Conservation (phyloP, 1,284 basidiomycete species). For the Rugosomyces carneus region DNA sequence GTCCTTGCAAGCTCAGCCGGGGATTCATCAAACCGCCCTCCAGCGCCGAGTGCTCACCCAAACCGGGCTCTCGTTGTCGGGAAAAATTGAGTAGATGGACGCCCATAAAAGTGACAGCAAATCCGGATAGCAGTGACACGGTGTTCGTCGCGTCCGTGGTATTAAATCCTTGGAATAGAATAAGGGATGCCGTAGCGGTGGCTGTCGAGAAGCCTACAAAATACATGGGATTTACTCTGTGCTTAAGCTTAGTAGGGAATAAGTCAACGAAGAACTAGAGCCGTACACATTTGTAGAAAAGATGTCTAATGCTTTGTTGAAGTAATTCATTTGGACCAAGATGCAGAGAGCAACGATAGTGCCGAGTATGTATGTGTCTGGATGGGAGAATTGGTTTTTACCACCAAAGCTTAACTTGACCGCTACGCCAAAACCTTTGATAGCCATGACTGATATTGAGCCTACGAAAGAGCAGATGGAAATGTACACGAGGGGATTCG, state of each 20-base stretch:
- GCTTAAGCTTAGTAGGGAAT: not conserved
- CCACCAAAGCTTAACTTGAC: conserved; percentile 93
- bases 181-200: conserved; percentile 91
- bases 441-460: conserved; percentile 87
- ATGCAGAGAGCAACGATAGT: conserved; percentile 85
- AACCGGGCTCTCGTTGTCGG: conserved; percentile 51
- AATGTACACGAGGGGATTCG: conserved; percentile 89
- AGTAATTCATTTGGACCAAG: conserved; percentile 96
- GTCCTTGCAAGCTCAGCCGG: conserved; percentile 61
- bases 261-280: not conserved
- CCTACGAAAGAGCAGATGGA: conserved; percentile 90
- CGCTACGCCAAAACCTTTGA: conserved; percentile 95
- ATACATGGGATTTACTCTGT: conserved; percentile 95
- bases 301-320: conserved; percentile 96
- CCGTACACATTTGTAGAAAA: conserved; percentile 97
- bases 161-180: conserved; percentile 97
- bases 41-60: conserved; percentile 48
- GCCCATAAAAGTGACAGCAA: conserved; percentile 87
- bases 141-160: conserved; percentile 80
- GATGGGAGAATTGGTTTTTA: conserved; percentile 93
- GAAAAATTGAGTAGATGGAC: conserved; percentile 89
- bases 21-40: conserved; percentile 78
- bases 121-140: conserved; percentile 81
- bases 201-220: conserved; percentile 98
- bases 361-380: conserved; percentile 93